Evolutionary conservation across 495 filamentous ascomycete genomes (phyloP), one percentile per base, ranked within the genome.

Genomic region (Pseudomonodictys pantanalensis): DNA sequence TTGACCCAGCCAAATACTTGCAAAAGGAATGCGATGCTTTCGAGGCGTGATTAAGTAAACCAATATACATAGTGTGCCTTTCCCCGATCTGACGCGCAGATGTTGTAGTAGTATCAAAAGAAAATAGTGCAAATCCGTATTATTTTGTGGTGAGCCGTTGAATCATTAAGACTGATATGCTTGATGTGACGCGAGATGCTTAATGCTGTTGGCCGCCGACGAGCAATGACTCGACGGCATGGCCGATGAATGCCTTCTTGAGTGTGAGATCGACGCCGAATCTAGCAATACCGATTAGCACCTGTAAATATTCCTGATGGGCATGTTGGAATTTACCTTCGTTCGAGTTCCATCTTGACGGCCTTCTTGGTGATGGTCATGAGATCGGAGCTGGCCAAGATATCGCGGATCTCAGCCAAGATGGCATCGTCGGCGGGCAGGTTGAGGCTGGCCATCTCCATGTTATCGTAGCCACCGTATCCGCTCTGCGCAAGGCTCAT

Each of bases 361-460:
- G 87, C 89, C 84, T 97, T 99, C 86, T 99, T 99, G 60, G 95
- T 97, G 26, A 97, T 88, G 9, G 78, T 90, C 93, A 99, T 99
- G 66, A 99, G 76, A 77, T 99, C 95, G 1, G 90, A 90, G 2
- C 88, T 91, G 60, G 84, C 79, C 46, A 99, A 76, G 52, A 99
- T 95, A 65, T 96, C 92, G 38, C 93, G 79, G 55, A 99, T 97
- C 79, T 99, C 95, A 1, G 89, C 86, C 45, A 97, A 76, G 45
- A 99, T 78, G 18, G 90, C 86, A 71, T 99, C 93, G 60, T 99
- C 93, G 58, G 76, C 86, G 1, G 93, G 93, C 65, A 96, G 72
- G 28, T 86, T 86, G 5, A 86, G 66, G 71, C 92, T 88, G 62
- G 89, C 82, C 72, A 93, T 80, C 56, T 81, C 79, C 68, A 83